These are phyloP conservation scores for Arxiozyma telluris DNA, from an alignment of 1,139 yeast genomes.

Conservation along the genomic window DNA sequence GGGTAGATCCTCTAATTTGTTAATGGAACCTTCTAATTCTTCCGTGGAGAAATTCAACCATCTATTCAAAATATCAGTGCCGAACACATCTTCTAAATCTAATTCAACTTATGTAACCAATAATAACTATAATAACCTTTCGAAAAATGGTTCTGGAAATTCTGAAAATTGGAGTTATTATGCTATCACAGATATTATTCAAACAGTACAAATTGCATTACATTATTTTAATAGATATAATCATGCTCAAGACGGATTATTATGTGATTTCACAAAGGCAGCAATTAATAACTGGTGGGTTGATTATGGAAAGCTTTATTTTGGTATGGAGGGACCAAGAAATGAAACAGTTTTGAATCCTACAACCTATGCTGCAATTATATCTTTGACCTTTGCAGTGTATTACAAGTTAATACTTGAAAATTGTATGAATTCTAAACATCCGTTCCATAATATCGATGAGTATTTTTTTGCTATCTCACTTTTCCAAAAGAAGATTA, in stretches of 20 bases:
- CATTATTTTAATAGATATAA: constrained; percentile 63
- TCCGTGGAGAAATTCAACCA: constrained; percentile 77
- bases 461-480: constrained; percentile 51
- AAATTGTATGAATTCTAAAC: constrained; percentile 75
- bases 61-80: constrained; percentile 45
- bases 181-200: constrained; percentile 58
- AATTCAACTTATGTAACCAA: not conserved
- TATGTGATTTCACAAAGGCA: constrained; percentile 66
- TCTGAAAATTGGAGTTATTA: not conserved
- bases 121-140: not conserved
- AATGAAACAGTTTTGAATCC: constrained; percentile 51
- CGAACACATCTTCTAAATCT: not conserved
- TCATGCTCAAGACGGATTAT: constrained; percentile 68
- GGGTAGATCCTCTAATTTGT: constrained; percentile 69
- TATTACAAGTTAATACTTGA: constrained; percentile 59
- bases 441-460: constrained; percentile 65
- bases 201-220: constrained; percentile 63
- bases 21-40: constrained; percentile 65
- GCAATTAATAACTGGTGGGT: constrained; percentile 82
- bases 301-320: constrained; percentile 55
- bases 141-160: not conserved
- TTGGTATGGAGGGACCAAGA: constrained; percentile 35
- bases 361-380: constrained; percentile 47
- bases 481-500: constrained; percentile 62
- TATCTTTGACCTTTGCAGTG: constrained; percentile 61